phyloP scores from a whole-genome alignment of 2,329 filamentous ascomycete species.

The Penicillium sclerotigenum region DNA sequence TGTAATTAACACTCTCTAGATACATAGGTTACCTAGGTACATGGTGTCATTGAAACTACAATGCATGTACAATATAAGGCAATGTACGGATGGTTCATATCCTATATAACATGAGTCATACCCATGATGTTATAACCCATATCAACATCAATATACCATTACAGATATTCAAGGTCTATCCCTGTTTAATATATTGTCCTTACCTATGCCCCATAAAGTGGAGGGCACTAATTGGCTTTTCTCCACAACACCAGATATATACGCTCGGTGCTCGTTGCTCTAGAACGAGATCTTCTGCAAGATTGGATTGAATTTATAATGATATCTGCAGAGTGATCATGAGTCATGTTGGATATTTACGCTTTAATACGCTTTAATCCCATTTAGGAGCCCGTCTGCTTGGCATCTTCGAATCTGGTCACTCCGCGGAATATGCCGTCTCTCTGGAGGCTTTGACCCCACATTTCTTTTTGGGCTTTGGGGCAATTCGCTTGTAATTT shows the following conservation, averaged over 20 bases:
- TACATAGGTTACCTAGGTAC: neutral
- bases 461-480: neutral
- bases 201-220: neutral
- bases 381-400: conserved; percentile 2
- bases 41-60: neutral
- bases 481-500: neutral
- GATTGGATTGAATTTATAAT: neutral
- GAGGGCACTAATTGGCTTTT: neutral
- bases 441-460: neutral
- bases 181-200: neutral
- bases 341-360: neutral
- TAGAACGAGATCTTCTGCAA: neutral
- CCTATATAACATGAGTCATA: neutral
- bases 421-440: conserved; percentile 9
- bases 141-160: too few relatives aligned
- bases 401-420: conserved; percentile 8
- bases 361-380: conserved; percentile 7
- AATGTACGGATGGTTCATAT: neutral
- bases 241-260: conserved; percentile 3
- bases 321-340: neutral
- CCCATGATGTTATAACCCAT: neutral
- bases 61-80: neutral
- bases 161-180: neutral
- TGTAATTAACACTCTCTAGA: too few relatives aligned
- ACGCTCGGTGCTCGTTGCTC: neutral